Evolutionary conservation across 768 basidiomycete genomes (phyloP).

Genomic region (Leccinellum rugosiceps): DNA sequence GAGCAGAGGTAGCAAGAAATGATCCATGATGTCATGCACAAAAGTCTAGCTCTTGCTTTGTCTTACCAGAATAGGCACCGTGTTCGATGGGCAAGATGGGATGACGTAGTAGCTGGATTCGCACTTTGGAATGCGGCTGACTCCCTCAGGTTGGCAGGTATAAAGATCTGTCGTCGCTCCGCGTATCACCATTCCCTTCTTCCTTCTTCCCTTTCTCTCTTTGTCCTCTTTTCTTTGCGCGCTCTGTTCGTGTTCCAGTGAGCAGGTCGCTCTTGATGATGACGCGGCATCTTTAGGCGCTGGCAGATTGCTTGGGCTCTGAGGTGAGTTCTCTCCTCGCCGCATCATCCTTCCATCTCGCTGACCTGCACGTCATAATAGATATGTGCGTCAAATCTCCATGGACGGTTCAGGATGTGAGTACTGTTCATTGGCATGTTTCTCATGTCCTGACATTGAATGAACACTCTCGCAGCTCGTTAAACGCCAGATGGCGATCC

Average conservation of each 20-base stretch:
- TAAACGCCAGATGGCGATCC: constrained; percentile 52
- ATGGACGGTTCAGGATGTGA: constrained; percentile 56
- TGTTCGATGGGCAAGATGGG: not conserved
- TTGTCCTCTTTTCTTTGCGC: not conserved
- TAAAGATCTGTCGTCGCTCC: not conserved
- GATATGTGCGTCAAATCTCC: not conserved
- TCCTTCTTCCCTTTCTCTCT: not conserved
- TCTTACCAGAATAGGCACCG: not conserved
- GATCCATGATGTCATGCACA: not conserved
- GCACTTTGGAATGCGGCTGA: not conserved
- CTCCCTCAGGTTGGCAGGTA: not conserved
- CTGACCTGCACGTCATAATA: not conserved
- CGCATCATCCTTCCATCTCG: not conserved
- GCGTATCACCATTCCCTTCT: not conserved
- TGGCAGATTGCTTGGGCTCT: not conserved
- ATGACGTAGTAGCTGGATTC: not conserved
- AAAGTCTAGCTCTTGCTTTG: not conserved
- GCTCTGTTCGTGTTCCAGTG: not conserved
- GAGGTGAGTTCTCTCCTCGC: not conserved
- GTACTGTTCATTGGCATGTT: not conserved
- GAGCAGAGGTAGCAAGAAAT: not conserved
- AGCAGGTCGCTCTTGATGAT: not conserved
- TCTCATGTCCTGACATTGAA: not conserved
- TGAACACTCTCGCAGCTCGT: not conserved
- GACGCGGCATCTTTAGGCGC: not conserved